Base-by-base conservation (phyloP, 129 eudicot species). In the Flaveria robusta region DNA sequence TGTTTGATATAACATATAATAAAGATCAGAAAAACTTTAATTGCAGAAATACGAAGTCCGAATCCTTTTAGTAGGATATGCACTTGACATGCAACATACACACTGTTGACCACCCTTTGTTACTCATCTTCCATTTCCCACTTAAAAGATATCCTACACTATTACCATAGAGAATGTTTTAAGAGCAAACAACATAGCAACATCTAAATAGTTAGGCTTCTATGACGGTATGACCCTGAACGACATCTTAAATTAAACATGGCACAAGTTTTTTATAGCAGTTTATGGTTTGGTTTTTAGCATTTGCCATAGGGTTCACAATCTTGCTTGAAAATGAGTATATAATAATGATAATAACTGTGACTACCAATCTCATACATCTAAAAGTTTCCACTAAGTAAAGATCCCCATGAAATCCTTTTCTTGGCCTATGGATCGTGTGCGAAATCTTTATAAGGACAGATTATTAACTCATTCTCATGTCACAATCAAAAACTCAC, bases 401-500 rank as follows among this genome's bases (percentile, higher is more conserved):
- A 15, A 15, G 2, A 14, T 0, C 42, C 42, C n/a, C 67, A 8
- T 12, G 1, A 59, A 23, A 23, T 59, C 37, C 66, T 14, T 13
- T 24, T 13, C 55, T 23, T 58, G 34, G 65, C 34, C 34, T 58
- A 9, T 26, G 16, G 16, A 23, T 58, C 37, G 4, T 58, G 29
- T 6, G 16, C 4, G n/a, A 10, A 23, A 58, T 5, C n/a, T 11
- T 11, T 58, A 0, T 2, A 55, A 19, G 29, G 22, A 19, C 13
- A 8, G 0, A 18, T 52, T 22, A 20, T 22, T 24, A 23, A 23
- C 66, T 62, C 13, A 16, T 62, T 5, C 4, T 27, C 67, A 62
- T 7, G 43, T 63, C 68, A 63, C 68, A 29, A 29, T 31, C 43
- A 29, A 63, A 63, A 29, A 63, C 68, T 63, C 22, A 63, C 6